Base-by-base conservation (phyloP, 1,139 yeast genomes). In the Waltiozyma sp. region DNA sequence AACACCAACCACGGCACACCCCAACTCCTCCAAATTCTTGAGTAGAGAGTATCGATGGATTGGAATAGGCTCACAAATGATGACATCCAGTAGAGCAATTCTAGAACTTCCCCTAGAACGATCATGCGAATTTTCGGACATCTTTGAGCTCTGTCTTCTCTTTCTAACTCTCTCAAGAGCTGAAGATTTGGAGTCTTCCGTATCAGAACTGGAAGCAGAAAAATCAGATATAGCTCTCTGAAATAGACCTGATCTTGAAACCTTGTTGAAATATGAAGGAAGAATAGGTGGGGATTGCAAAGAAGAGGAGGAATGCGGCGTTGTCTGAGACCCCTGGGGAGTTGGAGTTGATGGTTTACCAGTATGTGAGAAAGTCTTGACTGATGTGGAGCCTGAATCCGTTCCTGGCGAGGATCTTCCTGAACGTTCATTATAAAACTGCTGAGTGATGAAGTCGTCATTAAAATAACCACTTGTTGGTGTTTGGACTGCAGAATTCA, bases 31-130 rank as follows among this genome's bases (percentile, higher is more conserved):
- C 46, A 91, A 65, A 52, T 81, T 69, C 46, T 73, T 75, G 40
- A 78, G 74, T 38, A 82, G 72, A 13, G 85, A 72, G 57, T 77
- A 87, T 40, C 95, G 65, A 49, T 85, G 81, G 42, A 82, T 82
- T 0, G 96, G 91, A 47, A 85, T 85, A 3, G 93, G 88, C 55
- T 88, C 96, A 63, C 96, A 88, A 28, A 87, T 70, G 41, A 89
- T 65, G 3, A 87, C 79, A 59, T 86, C 93, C 47, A 84, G 52
- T 1, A 62, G 54, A 15, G 51, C 47, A 2, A 50, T 18, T 21
- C 43, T 43, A 7, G 49, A 31, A 13, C 54, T 48, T 11, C 57
- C 53, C 4, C 34, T 14, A 31, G 34, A 15, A 14, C 34, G 34
- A 7, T 31, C 34, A 28, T 10, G 33, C 13, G 33, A 28, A 13